Base-by-base conservation (phyloP, 805 yeast genomes). In the Metschnikowia sp. region DNA sequence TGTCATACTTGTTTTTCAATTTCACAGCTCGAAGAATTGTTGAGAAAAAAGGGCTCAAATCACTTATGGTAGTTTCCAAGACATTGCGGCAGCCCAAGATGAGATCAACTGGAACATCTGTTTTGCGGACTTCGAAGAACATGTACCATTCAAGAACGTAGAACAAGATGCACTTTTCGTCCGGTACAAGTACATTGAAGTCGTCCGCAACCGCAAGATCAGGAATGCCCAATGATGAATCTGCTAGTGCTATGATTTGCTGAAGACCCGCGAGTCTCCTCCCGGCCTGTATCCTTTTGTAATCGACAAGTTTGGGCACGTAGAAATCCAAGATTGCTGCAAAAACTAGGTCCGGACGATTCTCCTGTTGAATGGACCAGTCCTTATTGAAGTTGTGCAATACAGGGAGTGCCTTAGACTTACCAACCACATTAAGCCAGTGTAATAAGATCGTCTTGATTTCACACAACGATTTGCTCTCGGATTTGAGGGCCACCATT, bases 111-210 rank as follows among this genome's bases (percentile, higher is more conserved):
- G 35, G 28, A 8, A 32, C 31, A 7, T 46, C 41, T 10, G 10
- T 38, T 19, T 42, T 37, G 15, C 37, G 39, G 10, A 44, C 40
- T 41, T 68, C 72, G 49, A 70, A 68, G 26, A 50, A 52, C 46
- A 78, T 79, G 62, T 73, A 82, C 82, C 84, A 78, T 55, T 82
- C 78, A 11, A 83, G 74, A 10, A 82, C 62, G 57, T 79, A 83
- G 13, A 83, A 75, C 53, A 83, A 71, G 12, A 83, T 68, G 36
- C 83, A 74, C 52, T 79, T 75, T 52, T 83, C 88, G 52, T 83
- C 88, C 0, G 85, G 85, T 22, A 66, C 69, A 11, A 66, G 57
- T 19, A 70, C 65, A 33, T 65, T 65, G 48, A 82, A 70, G 61
- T 81, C 86, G 32, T 79, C 82, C 1, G 71, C 74, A 44, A 81